Percentiles rank a stretch among this genome's conserved stretches.
phyloP scores from a whole-genome alignment of 805 yeast species.

The Starmerella gropengiesseri region DNA sequence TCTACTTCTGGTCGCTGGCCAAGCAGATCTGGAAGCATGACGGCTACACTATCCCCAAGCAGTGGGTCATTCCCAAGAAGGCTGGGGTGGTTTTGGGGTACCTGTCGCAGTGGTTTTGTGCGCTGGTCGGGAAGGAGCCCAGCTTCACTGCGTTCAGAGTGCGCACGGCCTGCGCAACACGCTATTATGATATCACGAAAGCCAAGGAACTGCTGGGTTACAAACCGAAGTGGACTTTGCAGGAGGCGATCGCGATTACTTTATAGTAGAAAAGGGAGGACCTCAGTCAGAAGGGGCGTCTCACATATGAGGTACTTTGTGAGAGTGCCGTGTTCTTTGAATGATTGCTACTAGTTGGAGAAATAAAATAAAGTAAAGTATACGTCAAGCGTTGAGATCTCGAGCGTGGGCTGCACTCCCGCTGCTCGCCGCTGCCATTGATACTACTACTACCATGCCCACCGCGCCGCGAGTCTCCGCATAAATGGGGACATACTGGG shows the following conservation, averaged over 20 bases:
- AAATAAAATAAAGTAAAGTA: no score
- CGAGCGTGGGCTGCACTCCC: no score
- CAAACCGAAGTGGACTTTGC: constrained; percentile 66
- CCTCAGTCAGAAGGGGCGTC: no score
- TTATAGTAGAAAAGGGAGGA: constrained; percentile 6
- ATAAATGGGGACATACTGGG: no score
- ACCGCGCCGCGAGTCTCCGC: no score
- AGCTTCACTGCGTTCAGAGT: constrained; percentile 96
- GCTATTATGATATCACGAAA: constrained; percentile 85
- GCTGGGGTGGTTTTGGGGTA: constrained; percentile 78
- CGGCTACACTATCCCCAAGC: constrained; percentile 63
- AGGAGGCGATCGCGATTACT: constrained; percentile 39
- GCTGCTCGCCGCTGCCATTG: no score
- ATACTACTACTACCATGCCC: no score
- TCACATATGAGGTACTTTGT: no score
- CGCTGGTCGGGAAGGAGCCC: constrained; percentile 67
- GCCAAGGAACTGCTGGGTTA: constrained; percentile 74
- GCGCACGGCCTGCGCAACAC: constrained; percentile 77
- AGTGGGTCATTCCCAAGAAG: constrained; percentile 58
- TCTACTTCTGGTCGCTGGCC: constrained; percentile 94
- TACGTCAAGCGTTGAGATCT: no score
- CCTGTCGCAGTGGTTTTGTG: constrained; percentile 62
- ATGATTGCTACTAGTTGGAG: no score
- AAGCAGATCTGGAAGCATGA: constrained; percentile 96
- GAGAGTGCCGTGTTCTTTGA: no score